Evolutionary conservation across 495 filamentous ascomycete genomes (phyloP), one percentile per base, ranked within the genome.

Genomic region (Tuber umbilicatum): DNA sequence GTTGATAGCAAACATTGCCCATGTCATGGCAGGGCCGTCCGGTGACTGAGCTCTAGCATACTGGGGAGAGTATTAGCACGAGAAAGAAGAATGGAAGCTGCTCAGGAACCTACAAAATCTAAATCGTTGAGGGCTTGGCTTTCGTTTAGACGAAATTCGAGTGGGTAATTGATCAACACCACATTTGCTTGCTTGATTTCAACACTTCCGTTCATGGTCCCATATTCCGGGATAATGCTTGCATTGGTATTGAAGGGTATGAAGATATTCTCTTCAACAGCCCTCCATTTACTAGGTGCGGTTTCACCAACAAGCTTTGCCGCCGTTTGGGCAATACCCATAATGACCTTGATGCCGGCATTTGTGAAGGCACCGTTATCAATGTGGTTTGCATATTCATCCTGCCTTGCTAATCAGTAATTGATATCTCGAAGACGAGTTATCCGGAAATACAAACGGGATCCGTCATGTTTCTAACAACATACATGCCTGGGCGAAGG

Each of bases 361-460:
- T 91, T 91, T 1, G 91, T 93, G 80, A 88, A 94, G 38, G 89
- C 91, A 67, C 90, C 89, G 37, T 92, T 91, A 78, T 91, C 86
- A 31, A 91, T 82, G 42, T 89, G 85, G 78, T 94, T 93, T 9
- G 90, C 91, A 78, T 91, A 92, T 82, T 92, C 90, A 79, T 92
- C 90, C 84, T 88, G 73, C 31, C 37, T 17, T 67, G 21, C 10
- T 31, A 50, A 40, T 81, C 31, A 81, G 79, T 38, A 42, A 72
- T 31, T 19, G 31, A n/a, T 41, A 35, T 41, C 3, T 2, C 43
- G 45, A 68, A 27, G 16, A 27, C 12, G 31, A n/a, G 31, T 31
- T 41, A 50, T 39, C n/a, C 4, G 55, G 38, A 60, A 17, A 41
- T 12, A 84, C 85, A 79, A 81, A 88, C 87, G 27, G 91, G 91